Evolutionary conservation across 768 basidiomycete genomes (phyloP).

Genomic region (Kondoa subrosea): DNA sequence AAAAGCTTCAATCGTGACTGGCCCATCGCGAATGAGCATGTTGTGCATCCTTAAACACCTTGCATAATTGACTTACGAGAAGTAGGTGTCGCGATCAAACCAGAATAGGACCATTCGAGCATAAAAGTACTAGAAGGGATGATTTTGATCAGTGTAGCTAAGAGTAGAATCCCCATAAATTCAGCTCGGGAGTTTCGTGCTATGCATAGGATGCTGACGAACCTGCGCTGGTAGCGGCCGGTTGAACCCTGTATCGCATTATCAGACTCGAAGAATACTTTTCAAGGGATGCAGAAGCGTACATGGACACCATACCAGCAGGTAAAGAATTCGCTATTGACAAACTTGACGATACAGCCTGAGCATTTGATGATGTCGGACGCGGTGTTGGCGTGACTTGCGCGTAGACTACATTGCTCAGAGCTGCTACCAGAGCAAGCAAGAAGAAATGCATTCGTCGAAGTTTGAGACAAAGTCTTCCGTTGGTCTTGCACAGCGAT

Average conservation of each 20-base stretch:
- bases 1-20: conserved; percentile 1
- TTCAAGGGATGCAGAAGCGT: not conserved
- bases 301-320: not conserved
- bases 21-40: not conserved
- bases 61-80: not conserved
- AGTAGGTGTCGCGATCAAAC: not conserved
- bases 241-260: not conserved
- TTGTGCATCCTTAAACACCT: not conserved
- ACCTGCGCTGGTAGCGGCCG: not conserved
- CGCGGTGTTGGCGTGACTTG: not conserved
- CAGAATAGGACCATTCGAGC: conserved; percentile 3
- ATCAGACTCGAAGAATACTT: not conserved
- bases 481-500: not conserved
- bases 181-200: not conserved
- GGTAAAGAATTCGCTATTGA: not conserved
- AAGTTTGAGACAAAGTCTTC: not conserved
- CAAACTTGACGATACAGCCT: not conserved
- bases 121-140: not conserved
- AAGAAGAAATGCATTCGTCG: not conserved
- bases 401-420: no score
- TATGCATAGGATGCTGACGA: not conserved
- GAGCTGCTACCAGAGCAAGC: no score
- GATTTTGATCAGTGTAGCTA: not conserved
- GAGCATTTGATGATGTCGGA: not conserved
- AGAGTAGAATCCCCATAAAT: not conserved